Base-by-base conservation (phyloP, 371 early-diverging fungal species). In the Sporodiniella umbellata region DNA sequence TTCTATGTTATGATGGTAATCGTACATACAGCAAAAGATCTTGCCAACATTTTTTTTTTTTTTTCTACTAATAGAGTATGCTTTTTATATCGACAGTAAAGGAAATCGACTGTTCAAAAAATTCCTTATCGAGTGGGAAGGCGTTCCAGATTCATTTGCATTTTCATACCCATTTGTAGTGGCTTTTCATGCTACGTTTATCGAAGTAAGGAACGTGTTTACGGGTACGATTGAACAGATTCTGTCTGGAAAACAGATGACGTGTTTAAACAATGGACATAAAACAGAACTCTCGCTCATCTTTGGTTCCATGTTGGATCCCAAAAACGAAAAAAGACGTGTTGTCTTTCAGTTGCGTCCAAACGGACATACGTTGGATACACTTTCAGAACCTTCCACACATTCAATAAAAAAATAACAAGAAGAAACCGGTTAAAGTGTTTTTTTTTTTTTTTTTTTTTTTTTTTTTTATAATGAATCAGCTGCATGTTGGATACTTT, bases 171-270 rank as follows among this genome's bases (percentile, higher is more conserved):
- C 76, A 5, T 76, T 62, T 48, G 68, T 68, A 2, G 59, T 76
- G 48, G 76, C 72, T 0, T 72, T 76, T 54, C 72, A 76, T 46
- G 58, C 65, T 1, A 58, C 58, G 1, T 70, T 72, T 56, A 72
- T 76, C 11, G 76, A 76, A 56, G 37, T 76, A n/a, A 65, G 72
- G 5, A 58, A 70, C 40, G 60, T 76, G 21, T 49, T 66, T 17
- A 68, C 72, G 72, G 83, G 87, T 22, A 64, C 73, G 11, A 66
- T 86, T 44, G 83, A 79, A 22, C 87, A 86, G 60, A 75, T 86
- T 17, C 83, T 86, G 48, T 80, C 71, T 11, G 83, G 83, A 1
- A 66, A 67, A 18, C 68, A 79, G 37, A 72, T 83, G 22, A 75
- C 74, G 18, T 83, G 79, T 48, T 51, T 86, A 19, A 77, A 71